phyloP scores from a whole-genome alignment of 495 filamentous ascomycete genomes.

The Penicillium diatomitis region DNA sequence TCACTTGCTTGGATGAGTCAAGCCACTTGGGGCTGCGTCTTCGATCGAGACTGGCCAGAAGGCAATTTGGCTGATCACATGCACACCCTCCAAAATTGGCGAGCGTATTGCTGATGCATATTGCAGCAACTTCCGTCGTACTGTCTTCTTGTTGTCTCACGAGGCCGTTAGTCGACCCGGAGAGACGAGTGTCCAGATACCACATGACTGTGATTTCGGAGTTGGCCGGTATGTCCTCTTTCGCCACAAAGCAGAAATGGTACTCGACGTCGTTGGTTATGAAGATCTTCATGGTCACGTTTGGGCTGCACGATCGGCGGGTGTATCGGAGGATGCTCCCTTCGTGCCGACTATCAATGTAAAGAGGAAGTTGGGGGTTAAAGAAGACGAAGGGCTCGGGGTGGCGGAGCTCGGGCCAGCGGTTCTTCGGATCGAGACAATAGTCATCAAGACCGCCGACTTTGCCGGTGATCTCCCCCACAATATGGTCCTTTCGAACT shows the following conservation, averaged over 20 bases:
- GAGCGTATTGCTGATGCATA: conserved; percentile 63
- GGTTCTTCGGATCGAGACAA: conserved; percentile 58
- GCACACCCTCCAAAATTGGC: conserved; percentile 86
- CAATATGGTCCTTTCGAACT: conserved; percentile 55
- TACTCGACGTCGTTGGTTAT: conserved; percentile 67
- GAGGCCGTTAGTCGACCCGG: conserved; percentile 35
- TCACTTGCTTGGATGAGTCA: conserved; percentile 26
- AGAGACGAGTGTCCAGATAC: conserved; percentile 48
- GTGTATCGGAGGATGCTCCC: conserved; percentile 78
- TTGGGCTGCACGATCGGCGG: conserved; percentile 80
- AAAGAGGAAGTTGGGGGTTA: conserved; percentile 71
- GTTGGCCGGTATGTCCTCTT: conserved; percentile 54
- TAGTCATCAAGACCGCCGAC: conserved; percentile 75
- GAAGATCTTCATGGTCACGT: conserved; percentile 70
- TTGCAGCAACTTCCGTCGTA: conserved; percentile 37
- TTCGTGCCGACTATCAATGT: conserved; percentile 80
- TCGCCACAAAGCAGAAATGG: conserved; percentile 82
- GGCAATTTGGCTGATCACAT: conserved; percentile 60
- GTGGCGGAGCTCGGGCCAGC: conserved; percentile 66
- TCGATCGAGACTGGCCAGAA: conserved; percentile 65
- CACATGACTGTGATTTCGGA: conserved; percentile 59
- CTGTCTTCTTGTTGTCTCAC: conserved; percentile 38
- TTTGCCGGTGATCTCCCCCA: conserved; percentile 82
- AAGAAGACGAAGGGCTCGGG: conserved; percentile 84
- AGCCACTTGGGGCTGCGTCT: conserved; percentile 44